Evolutionary conservation across 345 rosid species (phyloP).

Genomic region (Carallia brachiata): DNA sequence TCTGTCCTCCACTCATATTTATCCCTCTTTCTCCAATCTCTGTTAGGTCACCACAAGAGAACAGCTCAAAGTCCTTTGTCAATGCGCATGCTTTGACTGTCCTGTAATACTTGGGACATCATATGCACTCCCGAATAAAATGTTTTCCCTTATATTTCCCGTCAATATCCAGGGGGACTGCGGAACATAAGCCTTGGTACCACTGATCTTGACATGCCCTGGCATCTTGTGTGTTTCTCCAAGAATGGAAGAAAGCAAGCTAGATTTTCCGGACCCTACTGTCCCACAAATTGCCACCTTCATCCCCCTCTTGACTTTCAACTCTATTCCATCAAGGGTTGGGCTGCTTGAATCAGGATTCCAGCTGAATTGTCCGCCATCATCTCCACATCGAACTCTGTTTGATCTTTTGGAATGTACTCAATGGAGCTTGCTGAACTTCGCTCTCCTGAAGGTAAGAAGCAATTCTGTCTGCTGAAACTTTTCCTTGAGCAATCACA

Average conservation of each 20-base stretch:
- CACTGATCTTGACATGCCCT: constrained; percentile 67
- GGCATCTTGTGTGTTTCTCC: constrained; percentile 78
- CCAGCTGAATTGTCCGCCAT: constrained; percentile 72
- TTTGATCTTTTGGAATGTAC: constrained; percentile 33
- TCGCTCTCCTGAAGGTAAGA: constrained; percentile 72
- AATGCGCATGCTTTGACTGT: constrained; percentile 80
- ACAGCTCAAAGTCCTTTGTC: constrained; percentile 73
- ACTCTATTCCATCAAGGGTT: constrained; percentile 55
- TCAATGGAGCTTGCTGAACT: constrained; percentile 65
- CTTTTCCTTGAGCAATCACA: constrained; percentile 71
- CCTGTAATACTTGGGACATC: constrained; percentile 52
- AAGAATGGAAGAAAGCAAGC: constrained; percentile 70
- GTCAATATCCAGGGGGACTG: constrained; percentile 90
- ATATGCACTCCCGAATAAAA: constrained; percentile 67
- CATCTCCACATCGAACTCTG: constrained; percentile 53
- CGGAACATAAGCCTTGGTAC: constrained; percentile 82
- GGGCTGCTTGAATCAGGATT: constrained; percentile 45
- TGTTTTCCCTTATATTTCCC: constrained; percentile 80
- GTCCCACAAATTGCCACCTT: constrained; percentile 88
- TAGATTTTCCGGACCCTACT: constrained; percentile 89
- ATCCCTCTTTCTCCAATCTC: constrained; percentile 98
- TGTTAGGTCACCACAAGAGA: constrained; percentile 73
- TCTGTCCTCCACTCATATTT: constrained; percentile 98
- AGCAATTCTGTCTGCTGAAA: constrained; percentile 79
- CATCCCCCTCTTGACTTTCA: constrained; percentile 72